Evolutionary conservation across 2,329 filamentous ascomycete species (phyloP), one percentile per base, ranked within the genome.

Genomic region (Penicillium verrucosum): DNA sequence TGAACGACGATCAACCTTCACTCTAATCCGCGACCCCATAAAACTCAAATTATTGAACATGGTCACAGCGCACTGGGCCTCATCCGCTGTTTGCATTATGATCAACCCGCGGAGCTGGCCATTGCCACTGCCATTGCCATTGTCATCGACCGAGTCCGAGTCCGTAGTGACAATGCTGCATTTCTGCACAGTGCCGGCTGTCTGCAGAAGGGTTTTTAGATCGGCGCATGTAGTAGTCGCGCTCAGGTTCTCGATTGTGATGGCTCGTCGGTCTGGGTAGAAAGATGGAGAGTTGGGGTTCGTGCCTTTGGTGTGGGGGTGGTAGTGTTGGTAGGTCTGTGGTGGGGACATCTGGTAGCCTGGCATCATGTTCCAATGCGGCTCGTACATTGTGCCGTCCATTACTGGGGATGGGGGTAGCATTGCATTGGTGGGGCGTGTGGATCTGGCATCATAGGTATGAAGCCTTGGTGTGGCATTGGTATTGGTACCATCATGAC

Each of bases 41-140:
- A 76, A 72, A 5, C 59, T 57, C 16, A 67, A 57, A 32, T 72
- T 73, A 57, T 76, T 71, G 51, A 72, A 70, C 47, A 68, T 62
- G 1, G 58, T 56, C 21, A 73, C 65, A 12, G 70, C 71, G n/a
- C 65, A 65, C 51, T 69, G 70, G 5, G 74, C 74, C 34, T 75
- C 72, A 0, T 76, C 73, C 12, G 63, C 58, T 10, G 59, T 69
- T 37, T 59, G 65, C 58, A 76, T 71, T 2, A 68, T 71, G 5
- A 70, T 51, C 16, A 54, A 56, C 12, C 55, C 67, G 8, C 65
- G 70, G 2, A 69, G 67, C 40, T 68, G 68, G 16, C 62, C 59
- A 54, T 63, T 64, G 16, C 3, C 5, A 14, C 34, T 21, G 21
- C 62, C 59, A 54, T 63, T 64, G 14, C 3, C 5, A 14, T 43